Conservation (phyloP, 148 eudicot genomes). For the Camellia sinensis region DNA sequence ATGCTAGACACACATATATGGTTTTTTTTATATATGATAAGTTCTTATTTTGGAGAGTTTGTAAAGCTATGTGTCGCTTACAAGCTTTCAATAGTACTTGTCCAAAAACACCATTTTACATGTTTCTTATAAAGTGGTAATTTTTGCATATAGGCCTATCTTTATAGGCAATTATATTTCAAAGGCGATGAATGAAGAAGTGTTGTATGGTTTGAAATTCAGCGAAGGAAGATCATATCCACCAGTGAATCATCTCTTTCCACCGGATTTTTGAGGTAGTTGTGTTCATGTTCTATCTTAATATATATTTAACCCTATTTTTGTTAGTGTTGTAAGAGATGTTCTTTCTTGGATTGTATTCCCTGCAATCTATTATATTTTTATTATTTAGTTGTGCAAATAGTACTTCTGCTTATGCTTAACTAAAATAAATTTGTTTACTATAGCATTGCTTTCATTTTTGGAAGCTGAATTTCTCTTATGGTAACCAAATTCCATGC, state of each 20-base stretch:
- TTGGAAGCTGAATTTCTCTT: background rate
- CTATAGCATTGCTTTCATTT: background rate
- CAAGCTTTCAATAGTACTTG: background rate
- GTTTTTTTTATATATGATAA: background rate
- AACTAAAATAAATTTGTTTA: background rate
- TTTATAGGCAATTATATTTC: background rate
- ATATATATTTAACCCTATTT: background rate
- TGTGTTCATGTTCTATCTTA: background rate
- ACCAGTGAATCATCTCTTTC: background rate
- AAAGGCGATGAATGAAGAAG: background rate
- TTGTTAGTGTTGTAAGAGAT: background rate
- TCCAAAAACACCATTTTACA: constrained; percentile 15
- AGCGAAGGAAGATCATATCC: background rate
- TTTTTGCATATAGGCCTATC: constrained; percentile 10
- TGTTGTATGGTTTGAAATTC: background rate
- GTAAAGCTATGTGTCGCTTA: constrained; percentile 5
- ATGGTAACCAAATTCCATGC: background rate
- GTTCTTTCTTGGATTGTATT: background rate
- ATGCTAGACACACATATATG: too few relatives aligned
- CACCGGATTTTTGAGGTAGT: background rate
- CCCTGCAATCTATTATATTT: background rate
- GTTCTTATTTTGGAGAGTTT: background rate
- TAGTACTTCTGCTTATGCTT: background rate
- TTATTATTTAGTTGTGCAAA: background rate
- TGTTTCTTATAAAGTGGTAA: background rate